These are phyloP conservation scores for Conringia planisiliqua DNA, from an alignment of 345 rosid genomes.

Conservation along the genomic window DNA sequence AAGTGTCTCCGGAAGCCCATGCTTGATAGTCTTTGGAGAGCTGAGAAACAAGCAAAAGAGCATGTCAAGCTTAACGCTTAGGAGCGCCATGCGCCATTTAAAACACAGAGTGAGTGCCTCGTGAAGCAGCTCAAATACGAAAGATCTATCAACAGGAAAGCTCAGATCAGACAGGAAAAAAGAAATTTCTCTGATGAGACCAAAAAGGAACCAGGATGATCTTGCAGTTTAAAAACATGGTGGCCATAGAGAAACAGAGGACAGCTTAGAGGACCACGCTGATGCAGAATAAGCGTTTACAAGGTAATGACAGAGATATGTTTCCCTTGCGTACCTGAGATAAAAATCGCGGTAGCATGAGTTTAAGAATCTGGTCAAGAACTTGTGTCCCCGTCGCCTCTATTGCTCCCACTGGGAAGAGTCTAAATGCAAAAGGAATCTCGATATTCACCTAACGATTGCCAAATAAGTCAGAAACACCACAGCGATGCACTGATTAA, in stretches of 20 bases:
- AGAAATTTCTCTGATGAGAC: neutral
- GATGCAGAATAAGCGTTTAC: neutral
- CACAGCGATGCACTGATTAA: neutral
- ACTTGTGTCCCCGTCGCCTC: slow-evolving; percentile 80
- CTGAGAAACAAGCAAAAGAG: slow-evolving; percentile 36
- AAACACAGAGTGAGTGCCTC: no score
- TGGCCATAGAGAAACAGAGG: neutral
- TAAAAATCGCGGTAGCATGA: slow-evolving; percentile 93
- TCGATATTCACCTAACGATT: slow-evolving; percentile 62
- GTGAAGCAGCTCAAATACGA: neutral
- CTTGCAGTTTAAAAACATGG: neutral
- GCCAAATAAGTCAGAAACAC: neutral
- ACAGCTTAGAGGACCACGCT: neutral
- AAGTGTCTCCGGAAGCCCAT: slow-evolving; percentile 84
- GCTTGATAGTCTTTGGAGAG: slow-evolving; percentile 85
- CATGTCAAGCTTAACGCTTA: no score
- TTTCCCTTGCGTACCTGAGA: slow-evolving; percentile 59
- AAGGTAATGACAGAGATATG: neutral
- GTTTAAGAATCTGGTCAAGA: slow-evolving; percentile 71
- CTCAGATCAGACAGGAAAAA: no score
- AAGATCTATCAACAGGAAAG: neutral
- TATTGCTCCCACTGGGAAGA: slow-evolving; percentile 63
- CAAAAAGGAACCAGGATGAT: neutral
- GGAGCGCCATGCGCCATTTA: no score
- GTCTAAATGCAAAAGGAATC: slow-evolving; percentile 75